Percentiles rank a stretch among this genome's conserved stretches.
These are phyloP conservation scores for Lepraria neglecta DNA, from an alignment of 495 filamentous ascomycete species.

Conservation along the genomic window DNA sequence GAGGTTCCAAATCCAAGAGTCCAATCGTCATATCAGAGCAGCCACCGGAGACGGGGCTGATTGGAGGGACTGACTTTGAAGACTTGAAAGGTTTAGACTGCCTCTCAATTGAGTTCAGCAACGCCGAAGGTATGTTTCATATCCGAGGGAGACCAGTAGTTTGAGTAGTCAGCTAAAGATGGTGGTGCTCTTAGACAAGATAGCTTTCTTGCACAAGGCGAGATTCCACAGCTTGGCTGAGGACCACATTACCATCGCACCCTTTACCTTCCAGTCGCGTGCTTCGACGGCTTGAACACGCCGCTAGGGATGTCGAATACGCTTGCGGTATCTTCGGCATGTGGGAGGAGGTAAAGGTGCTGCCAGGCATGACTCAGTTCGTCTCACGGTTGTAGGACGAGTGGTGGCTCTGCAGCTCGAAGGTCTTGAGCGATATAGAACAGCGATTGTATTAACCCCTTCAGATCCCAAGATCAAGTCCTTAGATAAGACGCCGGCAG, in stretches of 20 bases:
- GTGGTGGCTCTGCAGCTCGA: too few relatives aligned
- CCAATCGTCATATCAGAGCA: neutral
- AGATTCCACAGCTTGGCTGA: conserved; percentile 13
- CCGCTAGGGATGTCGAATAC: neutral
- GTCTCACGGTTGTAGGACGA: too few relatives aligned
- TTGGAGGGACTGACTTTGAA: neutral
- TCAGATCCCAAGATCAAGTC: too few relatives aligned
- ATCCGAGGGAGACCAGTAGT: neutral
- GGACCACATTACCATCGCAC: neutral
- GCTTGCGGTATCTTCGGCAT: too few relatives aligned
- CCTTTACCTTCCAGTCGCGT: neutral
- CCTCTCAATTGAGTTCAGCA: conserved; percentile 17
- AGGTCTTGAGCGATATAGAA: too few relatives aligned
- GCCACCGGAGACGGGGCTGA: neutral
- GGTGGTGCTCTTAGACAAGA: neutral
- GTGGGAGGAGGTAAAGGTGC: too few relatives aligned
- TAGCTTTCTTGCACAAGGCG: conserved; percentile 6
- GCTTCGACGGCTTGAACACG: neutral
- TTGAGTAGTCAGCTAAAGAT: neutral
- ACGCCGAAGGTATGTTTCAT: conserved; percentile 7
- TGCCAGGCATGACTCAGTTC: too few relatives aligned
- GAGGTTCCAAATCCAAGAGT: conserved; percentile 19
- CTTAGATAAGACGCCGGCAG: too few relatives aligned
- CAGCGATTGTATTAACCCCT: too few relatives aligned
- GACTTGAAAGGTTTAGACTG: conserved; percentile 19